Conservation (phyloP, 768 basidiomycete genomes). For the Tulasnella sp. region DNA sequence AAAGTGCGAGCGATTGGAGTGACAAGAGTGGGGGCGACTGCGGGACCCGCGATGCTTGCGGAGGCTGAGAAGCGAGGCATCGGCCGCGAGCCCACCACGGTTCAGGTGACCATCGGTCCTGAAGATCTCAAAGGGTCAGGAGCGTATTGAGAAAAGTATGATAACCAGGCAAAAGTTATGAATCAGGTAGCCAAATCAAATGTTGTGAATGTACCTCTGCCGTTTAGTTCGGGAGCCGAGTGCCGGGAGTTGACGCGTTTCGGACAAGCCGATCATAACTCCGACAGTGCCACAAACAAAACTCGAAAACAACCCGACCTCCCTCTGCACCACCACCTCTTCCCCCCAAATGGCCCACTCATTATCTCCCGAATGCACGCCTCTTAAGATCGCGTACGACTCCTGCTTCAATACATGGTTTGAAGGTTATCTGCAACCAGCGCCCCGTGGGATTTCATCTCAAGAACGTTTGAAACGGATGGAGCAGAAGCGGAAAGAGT, state of each 20-base stretch:
- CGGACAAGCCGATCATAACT: constrained; percentile 4
- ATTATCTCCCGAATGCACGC: constrained; percentile 82
- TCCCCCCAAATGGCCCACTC: constrained; percentile 69
- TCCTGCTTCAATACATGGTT: constrained; percentile 98
- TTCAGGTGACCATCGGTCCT: constrained; percentile 28
- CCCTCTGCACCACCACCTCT: background rate
- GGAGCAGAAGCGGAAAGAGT: constrained; percentile 82
- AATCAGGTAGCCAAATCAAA: background rate
- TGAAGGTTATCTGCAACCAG: constrained; percentile 90
- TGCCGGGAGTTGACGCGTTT: background rate
- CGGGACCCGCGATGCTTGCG: constrained; percentile 35
- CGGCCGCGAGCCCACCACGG: constrained; percentile 33
- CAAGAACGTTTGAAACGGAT: constrained; percentile 63
- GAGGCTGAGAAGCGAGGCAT: constrained; percentile 37
- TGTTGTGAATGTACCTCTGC: background rate
- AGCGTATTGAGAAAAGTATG: background rate
- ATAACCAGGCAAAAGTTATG: background rate
- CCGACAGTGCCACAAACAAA: background rate
- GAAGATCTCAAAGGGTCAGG: background rate
- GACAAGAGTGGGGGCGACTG: constrained; percentile 37
- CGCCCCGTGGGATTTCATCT: constrained; percentile 43
- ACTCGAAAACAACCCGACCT: background rate
- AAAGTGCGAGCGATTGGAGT: constrained; percentile 37
- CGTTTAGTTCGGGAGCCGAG: background rate
- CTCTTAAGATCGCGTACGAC: constrained; percentile 87